Evolutionary conservation across 441 rosid species (phyloP), one percentile per base, ranked within the genome.

Genomic region (Jatropha podagrica): DNA sequence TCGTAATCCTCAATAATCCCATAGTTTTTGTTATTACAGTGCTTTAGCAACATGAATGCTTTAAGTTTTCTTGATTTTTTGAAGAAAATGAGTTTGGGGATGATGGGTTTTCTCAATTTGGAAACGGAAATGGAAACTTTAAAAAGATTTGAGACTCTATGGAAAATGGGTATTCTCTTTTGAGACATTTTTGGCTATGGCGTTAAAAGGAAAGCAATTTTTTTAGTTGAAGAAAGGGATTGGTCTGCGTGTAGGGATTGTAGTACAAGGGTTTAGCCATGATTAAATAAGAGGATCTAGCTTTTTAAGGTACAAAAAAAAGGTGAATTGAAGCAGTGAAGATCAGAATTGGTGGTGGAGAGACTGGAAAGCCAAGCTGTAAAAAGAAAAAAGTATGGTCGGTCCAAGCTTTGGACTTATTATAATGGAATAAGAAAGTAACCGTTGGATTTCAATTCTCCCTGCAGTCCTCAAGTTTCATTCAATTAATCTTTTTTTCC

Each of bases 81-180:
- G 13, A 84, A 82, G 56, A 77, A 68, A 63, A 80, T 41, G 72
- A 83, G 86, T 71, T 76, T 83, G 13, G 80, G 81, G 27, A 84
- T 78, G n/a, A 72, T 58, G n/a, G 85, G 85, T 78, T 82, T 89
- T 77, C 79, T 78, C 65, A 78, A 37, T 32, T 64, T 78, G 32
- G 81, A 69, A 37, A 76, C 44, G 44, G 56, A 23, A 55, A 69
- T 27, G 54, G 73, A 41, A 15, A 40, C 38, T 46, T 44, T 63
- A 12, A 51, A 49, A 55, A 69, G 65, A 49, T 73, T 81, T 0
- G 87, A 77, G 75, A 87, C 80, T 59, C 80, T 87, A 0, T 74
- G 86, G 61, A 85, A 81, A 69, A 86, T 81, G 74, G 83, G 80
- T 20, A 68, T 17, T 80, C 76, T 80, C 41, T 85, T 84, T 69